Conservation (phyloP, 2,329 filamentous ascomycete genomes). For the Apiospora saccharicola region DNA sequence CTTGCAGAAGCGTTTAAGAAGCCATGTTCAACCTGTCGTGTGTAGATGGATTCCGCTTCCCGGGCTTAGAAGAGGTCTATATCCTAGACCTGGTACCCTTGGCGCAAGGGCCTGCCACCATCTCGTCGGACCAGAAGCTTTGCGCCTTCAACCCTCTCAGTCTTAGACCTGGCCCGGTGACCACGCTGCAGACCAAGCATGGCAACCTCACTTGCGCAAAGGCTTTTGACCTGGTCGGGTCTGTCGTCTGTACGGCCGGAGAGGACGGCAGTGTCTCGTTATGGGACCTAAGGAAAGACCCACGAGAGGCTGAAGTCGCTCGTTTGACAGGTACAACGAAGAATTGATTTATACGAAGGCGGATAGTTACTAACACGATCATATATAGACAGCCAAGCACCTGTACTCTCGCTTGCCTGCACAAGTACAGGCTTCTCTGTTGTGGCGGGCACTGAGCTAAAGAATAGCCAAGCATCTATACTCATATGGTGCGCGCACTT, state of each 20-base stretch:
- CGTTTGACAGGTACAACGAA: conserved; percentile 54
- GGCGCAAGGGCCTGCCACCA: conserved; percentile 61
- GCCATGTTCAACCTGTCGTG: conserved; percentile 52
- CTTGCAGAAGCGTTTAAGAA: background rate
- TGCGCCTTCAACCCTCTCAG: conserved; percentile 68
- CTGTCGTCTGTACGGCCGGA: conserved; percentile 72
- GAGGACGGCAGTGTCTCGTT: conserved; percentile 72
- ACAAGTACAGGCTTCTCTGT: conserved; percentile 64
- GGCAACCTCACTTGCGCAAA: conserved; percentile 70
- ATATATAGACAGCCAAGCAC: conserved; percentile 50
- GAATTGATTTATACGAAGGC: conserved; percentile 29
- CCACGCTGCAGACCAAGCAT: conserved; percentile 60
- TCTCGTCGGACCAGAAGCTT: conserved; percentile 75
- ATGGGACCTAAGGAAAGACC: conserved; percentile 67
- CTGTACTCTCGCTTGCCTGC: conserved; percentile 72
- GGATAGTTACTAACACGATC: background rate
- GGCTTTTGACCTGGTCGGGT: conserved; percentile 58
- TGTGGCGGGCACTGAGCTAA: conserved; percentile 77
- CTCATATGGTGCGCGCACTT: conserved; percentile 61
- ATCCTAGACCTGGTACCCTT: conserved; percentile 65
- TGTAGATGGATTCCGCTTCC: conserved; percentile 49
- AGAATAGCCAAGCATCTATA: conserved; percentile 68
- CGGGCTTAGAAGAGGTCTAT: conserved; percentile 55
- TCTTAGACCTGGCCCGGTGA: conserved; percentile 59
- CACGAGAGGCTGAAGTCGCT: conserved; percentile 48